A percentile compares a stretch with the other conserved stretches of the same genome.
phyloP scores from a whole-genome alignment of 2,329 filamentous ascomycete genomes.

The Talaromyces sp. region DNA sequence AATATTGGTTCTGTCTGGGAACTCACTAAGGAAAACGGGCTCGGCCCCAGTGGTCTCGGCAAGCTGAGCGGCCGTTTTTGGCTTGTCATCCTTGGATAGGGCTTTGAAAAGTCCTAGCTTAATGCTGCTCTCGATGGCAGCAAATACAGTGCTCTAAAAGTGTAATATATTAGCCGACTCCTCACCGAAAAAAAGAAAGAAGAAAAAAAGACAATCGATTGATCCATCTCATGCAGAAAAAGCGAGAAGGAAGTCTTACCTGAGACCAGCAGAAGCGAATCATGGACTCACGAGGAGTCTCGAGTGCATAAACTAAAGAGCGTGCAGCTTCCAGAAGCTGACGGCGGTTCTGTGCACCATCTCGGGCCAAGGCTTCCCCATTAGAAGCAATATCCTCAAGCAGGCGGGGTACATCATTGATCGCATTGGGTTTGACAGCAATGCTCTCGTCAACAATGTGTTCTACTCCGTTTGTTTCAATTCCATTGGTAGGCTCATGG shows the following conservation, averaged over 20 bases:
- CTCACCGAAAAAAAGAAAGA: too few species aligned
- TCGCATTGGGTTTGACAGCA: constrained; percentile 14
- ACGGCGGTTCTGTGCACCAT: constrained; percentile 15
- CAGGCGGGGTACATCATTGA: constrained; percentile 16
- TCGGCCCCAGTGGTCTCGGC: constrained; percentile 13
- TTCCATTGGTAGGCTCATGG: background rate
- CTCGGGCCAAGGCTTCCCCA: constrained; percentile 13
- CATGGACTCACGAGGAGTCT: constrained; percentile 27
- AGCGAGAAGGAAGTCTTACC: constrained; percentile 10
- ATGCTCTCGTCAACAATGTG: constrained; percentile 10
- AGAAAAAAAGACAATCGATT: background rate
- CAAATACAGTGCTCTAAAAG: constrained; percentile 10
- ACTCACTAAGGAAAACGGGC: constrained; percentile 15
- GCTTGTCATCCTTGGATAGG: constrained; percentile 13
- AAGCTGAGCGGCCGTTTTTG: constrained; percentile 14
- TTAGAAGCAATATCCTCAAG: constrained; percentile 15
- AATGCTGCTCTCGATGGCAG: constrained; percentile 14
- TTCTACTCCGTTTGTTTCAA: constrained; percentile 1
- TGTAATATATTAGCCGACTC: background rate
- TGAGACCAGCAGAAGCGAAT: constrained; percentile 24
- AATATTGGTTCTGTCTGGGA: background rate
- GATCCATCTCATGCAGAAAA: background rate
- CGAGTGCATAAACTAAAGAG: constrained; percentile 21
- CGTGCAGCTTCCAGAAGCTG: constrained; percentile 23
- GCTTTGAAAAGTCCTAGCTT: constrained; percentile 14